phyloP scores from a whole-genome alignment of 75 land plant genomes.

The Chamaecyparis obtusa region DNA sequence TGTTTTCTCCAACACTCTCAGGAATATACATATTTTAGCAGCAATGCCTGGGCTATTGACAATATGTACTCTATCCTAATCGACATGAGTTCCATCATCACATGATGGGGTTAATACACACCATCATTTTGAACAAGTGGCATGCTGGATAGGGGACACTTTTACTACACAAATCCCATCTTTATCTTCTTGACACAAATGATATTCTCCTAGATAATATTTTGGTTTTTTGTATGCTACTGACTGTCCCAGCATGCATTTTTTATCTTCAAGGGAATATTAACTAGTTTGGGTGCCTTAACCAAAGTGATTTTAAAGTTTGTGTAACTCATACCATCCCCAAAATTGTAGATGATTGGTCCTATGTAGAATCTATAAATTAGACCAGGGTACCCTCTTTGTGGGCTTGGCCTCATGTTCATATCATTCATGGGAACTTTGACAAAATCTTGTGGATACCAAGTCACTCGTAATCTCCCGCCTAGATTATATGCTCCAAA shows the following conservation, averaged over 20 bases:
- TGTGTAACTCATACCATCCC: constrained; percentile 68
- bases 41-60: no score
- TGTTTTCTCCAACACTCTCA: no score
- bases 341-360: constrained; percentile 53
- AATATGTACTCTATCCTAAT: no score
- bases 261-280: constrained; percentile 36
- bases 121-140: no score
- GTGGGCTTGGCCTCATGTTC: constrained; percentile 57
- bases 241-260: constrained; percentile 35
- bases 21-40: no score
- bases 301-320: constrained; percentile 27
- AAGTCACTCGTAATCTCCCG: constrained; percentile 65
- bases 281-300: constrained; percentile 23
- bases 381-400: constrained; percentile 65
- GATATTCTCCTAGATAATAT: no score
- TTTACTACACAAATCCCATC: no score
- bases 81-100: no score
- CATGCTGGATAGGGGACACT: no score
- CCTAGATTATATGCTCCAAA: constrained; percentile 81
- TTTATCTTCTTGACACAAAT: no score
- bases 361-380: constrained; percentile 83
- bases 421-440: constrained; percentile 64
- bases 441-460: constrained; percentile 73
- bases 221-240: no score
- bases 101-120: no score